phyloP scores from a whole-genome alignment of 257 asterid genomes.

The Primulina tabacum region DNA sequence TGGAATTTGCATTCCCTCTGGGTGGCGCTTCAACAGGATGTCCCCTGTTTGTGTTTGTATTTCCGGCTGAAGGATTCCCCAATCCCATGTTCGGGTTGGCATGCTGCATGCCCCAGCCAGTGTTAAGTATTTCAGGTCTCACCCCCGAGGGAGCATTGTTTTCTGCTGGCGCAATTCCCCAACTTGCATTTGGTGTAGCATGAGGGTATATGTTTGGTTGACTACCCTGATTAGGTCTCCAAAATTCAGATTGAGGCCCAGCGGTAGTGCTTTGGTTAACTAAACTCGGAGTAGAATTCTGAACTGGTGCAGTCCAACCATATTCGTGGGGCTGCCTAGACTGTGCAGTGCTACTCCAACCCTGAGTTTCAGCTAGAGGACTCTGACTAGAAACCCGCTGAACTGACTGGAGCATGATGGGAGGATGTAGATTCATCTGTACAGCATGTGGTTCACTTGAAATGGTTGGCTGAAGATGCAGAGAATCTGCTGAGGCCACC shows the following conservation, averaged over 20 bases:
- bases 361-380: slow-evolving; percentile 27
- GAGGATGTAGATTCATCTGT: slow-evolving; percentile 30
- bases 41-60: slow-evolving; percentile 52
- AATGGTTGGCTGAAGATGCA: slow-evolving; percentile 17
- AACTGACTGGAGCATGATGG: slow-evolving; percentile 24
- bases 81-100: slow-evolving; percentile 65
- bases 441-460: slow-evolving; percentile 27
- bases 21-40: slow-evolving; percentile 40
- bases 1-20: slow-evolving; percentile 18
- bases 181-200: slow-evolving; percentile 26
- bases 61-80: slow-evolving; percentile 47
- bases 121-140: slow-evolving; percentile 38
- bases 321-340: slow-evolving; percentile 36
- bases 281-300: slow-evolving; percentile 27
- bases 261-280: slow-evolving; percentile 26
- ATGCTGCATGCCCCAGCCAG: slow-evolving; percentile 65
- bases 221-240: slow-evolving; percentile 37
- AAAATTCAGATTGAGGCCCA: slow-evolving; percentile 38
- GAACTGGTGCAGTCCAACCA: slow-evolving; percentile 36
- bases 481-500: slow-evolving; percentile 19
- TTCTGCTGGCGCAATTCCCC: slow-evolving; percentile 21
- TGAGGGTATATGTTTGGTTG: slow-evolving; percentile 41
- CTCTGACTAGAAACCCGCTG: slow-evolving; percentile 22
- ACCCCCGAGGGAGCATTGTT: background rate
- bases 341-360: slow-evolving; percentile 29